These are phyloP conservation scores for Tranzscheliella williamsii DNA, from an alignment of 1,284 basidiomycete species.

Conservation along the genomic window DNA sequence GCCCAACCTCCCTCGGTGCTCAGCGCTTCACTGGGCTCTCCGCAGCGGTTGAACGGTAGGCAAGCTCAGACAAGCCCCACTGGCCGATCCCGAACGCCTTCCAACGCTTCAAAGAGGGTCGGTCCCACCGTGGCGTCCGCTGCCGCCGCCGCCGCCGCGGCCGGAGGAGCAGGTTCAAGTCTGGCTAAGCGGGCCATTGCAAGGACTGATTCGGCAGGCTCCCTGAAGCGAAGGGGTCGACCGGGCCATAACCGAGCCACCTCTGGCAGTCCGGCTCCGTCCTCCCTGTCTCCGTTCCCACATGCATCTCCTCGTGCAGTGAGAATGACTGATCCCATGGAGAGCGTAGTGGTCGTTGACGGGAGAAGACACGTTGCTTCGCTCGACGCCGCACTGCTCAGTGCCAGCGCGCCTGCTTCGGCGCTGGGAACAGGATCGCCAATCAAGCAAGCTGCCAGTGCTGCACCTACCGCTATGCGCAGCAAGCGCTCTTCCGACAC, in stretches of 20 bases:
- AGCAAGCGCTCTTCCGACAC: conserved; percentile 30
- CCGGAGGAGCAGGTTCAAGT: conserved; percentile 7
- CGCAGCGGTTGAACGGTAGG: conserved; percentile 10
- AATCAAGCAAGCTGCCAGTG: not conserved
- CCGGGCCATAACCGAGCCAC: conserved; percentile 23
- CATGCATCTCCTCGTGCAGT: conserved; percentile 43
- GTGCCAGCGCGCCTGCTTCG: conserved; percentile 44
- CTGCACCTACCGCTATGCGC: conserved; percentile 7
- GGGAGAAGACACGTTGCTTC: conserved; percentile 18
- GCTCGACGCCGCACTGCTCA: conserved; percentile 46
- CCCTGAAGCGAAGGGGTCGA: conserved; percentile 20
- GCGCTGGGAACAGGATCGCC: not conserved
- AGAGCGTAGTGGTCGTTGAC: conserved; percentile 22
- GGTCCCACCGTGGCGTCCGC: conserved; percentile 6
- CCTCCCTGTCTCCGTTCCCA: conserved; percentile 55
- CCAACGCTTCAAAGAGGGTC: conserved; percentile 14
- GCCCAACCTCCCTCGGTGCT: conserved; percentile 26
- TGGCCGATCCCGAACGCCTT: conserved; percentile 10
- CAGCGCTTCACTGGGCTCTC: conserved; percentile 27
- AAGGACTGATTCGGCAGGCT: conserved; percentile 32
- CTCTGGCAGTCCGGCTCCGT: conserved; percentile 54
- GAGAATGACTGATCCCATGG: conserved; percentile 26
- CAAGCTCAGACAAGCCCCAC: not conserved
- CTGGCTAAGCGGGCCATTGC: conserved; percentile 49
- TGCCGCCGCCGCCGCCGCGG: conserved; percentile 5